phyloP scores from a whole-genome alignment of 148 eudicot genomes.

The Selenicereus undatus region DNA sequence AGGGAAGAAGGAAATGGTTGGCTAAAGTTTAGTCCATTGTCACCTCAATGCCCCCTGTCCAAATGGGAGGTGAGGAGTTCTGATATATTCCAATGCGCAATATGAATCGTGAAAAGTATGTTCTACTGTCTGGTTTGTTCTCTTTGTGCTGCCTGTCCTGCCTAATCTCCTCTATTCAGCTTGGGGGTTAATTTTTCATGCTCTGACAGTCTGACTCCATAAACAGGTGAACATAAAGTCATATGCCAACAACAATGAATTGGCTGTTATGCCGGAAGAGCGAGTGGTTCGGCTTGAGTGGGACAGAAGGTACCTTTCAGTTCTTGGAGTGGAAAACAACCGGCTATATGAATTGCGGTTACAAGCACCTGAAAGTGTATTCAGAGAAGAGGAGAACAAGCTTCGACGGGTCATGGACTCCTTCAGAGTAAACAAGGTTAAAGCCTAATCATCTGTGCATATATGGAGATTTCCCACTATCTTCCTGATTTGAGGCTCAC shows the following conservation, averaged over 20 bases:
- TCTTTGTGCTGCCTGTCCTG: not conserved
- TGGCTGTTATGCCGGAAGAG: conserved; percentile 92
- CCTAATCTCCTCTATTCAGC: not conserved
- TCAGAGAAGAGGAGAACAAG: conserved; percentile 69
- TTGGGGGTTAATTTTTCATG: not conserved
- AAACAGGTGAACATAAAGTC: conserved; percentile 89
- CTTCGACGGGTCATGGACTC: conserved; percentile 81
- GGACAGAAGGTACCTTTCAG: conserved; percentile 85
- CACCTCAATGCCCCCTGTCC: too few relatives aligned
- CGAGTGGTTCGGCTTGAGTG: conserved; percentile 82
- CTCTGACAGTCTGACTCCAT: not conserved
- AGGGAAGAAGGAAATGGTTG: too few relatives aligned
- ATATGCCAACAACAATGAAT: conserved; percentile 89
- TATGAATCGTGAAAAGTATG: not conserved
- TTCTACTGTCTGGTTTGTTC: not conserved
- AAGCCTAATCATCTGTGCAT: conserved; percentile 32
- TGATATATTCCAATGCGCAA: not conserved
- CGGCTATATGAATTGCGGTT: conserved; percentile 70
- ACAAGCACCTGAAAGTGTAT: conserved; percentile 81
- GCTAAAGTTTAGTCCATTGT: too few relatives aligned
- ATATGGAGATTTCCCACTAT: not conserved
- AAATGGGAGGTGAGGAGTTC: not conserved
- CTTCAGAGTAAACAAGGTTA: conserved; percentile 77
- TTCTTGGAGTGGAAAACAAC: conserved; percentile 96
- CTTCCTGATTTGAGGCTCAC: not conserved